Percentiles rank a stretch among this genome's conserved stretches.
Evolutionary conservation across 345 rosid species (phyloP).

Genomic region (Melastoma malabathricum): DNA sequence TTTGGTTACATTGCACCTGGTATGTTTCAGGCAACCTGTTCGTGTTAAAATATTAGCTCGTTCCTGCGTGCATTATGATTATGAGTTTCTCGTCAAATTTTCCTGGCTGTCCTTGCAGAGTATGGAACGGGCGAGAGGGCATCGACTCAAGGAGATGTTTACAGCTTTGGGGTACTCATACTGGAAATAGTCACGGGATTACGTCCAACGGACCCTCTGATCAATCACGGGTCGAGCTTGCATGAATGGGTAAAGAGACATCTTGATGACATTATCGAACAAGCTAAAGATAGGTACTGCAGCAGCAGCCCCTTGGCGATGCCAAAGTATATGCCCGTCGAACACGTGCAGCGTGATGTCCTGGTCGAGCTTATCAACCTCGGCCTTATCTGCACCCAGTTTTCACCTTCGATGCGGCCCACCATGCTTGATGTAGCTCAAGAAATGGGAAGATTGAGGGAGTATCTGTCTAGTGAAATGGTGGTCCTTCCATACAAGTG

Average conservation of each 20-base stretch:
- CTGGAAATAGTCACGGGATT: conserved; percentile 63
- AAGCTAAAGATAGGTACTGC: conserved; percentile 20
- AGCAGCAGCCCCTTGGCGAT: conserved; percentile 25
- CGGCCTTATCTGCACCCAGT: conserved; percentile 71
- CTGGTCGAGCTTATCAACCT: conserved; percentile 57
- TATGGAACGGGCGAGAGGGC: conserved; percentile 76
- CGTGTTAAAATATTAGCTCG: neutral
- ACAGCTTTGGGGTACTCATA: conserved; percentile 70
- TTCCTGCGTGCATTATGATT: neutral
- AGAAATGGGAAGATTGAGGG: conserved; percentile 68
- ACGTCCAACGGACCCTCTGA: conserved; percentile 53
- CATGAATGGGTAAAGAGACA: conserved; percentile 68
- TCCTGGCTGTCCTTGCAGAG: conserved; percentile 23
- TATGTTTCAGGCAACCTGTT: conserved; percentile 11
- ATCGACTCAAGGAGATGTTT: conserved; percentile 78
- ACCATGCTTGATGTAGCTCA: conserved; percentile 63
- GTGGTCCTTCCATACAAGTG: conserved; percentile 19
- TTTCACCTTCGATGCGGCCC: conserved; percentile 67
- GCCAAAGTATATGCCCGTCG: conserved; percentile 13
- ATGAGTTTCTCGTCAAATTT: neutral
- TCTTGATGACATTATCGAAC: conserved; percentile 44
- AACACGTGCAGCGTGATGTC: conserved; percentile 43
- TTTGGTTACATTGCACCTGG: conserved; percentile 95
- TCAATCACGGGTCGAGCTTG: conserved; percentile 53
- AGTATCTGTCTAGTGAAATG: conserved; percentile 23